Conservation (phyloP, 2,329 filamentous ascomycete species). For the Aspergillus felis region DNA sequence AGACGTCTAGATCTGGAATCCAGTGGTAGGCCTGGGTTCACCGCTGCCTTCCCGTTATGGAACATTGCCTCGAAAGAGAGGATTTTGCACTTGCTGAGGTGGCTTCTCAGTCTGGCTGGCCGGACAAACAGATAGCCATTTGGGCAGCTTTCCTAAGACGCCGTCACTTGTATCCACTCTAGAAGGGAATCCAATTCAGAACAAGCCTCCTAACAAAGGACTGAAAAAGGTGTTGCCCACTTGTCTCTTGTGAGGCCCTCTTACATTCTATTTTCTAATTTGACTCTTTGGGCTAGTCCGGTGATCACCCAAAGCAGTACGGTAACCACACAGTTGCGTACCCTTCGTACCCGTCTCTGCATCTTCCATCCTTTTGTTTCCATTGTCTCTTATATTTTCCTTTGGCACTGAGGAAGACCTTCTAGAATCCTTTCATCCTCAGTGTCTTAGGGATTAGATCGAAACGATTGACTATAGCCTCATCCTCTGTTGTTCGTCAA, state of each 20-base stretch:
- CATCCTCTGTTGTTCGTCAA: slow-evolving; percentile 9
- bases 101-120: slow-evolving; percentile 4
- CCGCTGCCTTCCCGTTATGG: slow-evolving; percentile 15
- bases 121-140: slow-evolving; percentile 17
- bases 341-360: slow-evolving; percentile 1
- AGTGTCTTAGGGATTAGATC: slow-evolving; percentile 9
- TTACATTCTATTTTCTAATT: slow-evolving; percentile 9
- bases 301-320: slow-evolving; percentile 7
- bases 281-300: slow-evolving; percentile 5
- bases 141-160: slow-evolving; percentile 13
- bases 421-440: slow-evolving; percentile 24
- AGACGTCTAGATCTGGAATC: slow-evolving; percentile 13
- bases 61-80: slow-evolving; percentile 14
- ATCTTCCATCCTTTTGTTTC: slow-evolving; percentile 11
- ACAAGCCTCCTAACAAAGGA: slow-evolving; percentile 23
- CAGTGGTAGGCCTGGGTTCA: slow-evolving; percentile 14
- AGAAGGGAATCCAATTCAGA: slow-evolving; percentile 7
- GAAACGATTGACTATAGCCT: slow-evolving; percentile 11
- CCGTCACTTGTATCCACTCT: slow-evolving; percentile 20
- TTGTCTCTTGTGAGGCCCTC: slow-evolving; percentile 8
- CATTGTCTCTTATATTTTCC: slow-evolving; percentile 6
- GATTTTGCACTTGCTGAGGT: slow-evolving; percentile 7
- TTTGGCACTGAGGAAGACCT: slow-evolving; percentile 14
- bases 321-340: slow-evolving; percentile 8
- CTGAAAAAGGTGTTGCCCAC: not conserved